Percentiles rank a stretch among this genome's conserved stretches.
phyloP scores from a whole-genome alignment of 139 green algal species.

The Astrephomene gubernaculifera region DNA sequence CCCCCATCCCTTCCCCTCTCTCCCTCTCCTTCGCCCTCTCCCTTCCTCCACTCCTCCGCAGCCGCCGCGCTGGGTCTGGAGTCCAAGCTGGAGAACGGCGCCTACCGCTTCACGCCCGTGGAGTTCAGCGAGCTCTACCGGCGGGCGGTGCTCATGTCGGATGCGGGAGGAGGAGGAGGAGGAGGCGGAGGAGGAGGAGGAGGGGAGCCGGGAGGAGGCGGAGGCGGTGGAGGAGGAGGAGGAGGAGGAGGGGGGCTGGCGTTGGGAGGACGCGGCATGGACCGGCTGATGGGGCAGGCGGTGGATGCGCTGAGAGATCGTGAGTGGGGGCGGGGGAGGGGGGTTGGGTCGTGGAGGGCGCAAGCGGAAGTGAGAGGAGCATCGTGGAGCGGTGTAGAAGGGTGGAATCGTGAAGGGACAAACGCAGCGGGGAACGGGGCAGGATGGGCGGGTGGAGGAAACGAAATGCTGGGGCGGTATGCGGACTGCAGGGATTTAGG shows the following conservation, averaged over 20 bases:
- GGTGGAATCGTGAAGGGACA: too few relatives aligned
- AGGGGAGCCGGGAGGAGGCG: neutral
- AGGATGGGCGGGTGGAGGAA: neutral
- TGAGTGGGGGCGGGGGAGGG: slow-evolving; percentile 4
- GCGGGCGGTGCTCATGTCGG: slow-evolving; percentile 16
- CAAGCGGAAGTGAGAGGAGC: neutral
- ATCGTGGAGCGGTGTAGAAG: too few relatives aligned
- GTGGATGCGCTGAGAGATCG: slow-evolving; percentile 37
- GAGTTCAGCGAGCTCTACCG: slow-evolving; percentile 36
- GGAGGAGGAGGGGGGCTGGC: too few relatives aligned
- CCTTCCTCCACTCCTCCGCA: too few relatives aligned
- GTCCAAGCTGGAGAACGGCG: slow-evolving; percentile 30
- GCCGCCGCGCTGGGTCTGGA: slow-evolving; percentile 34
- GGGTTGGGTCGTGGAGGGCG: neutral
- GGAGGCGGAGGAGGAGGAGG: neutral
- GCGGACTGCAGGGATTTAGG: too few relatives aligned
- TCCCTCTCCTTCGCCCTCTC: neutral
- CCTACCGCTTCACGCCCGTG: slow-evolving; percentile 36
- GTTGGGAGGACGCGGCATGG: neutral
- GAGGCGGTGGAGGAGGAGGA: slow-evolving; percentile 26
- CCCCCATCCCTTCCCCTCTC: neutral
- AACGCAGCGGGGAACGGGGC: neutral
- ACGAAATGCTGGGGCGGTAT: neutral
- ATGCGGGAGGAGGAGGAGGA: neutral
- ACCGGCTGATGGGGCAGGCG: slow-evolving; percentile 29